These are phyloP conservation scores for Aureobasidium sp. DNA, from an alignment of 2,329 filamentous ascomycete species.

Conservation along the genomic window DNA sequence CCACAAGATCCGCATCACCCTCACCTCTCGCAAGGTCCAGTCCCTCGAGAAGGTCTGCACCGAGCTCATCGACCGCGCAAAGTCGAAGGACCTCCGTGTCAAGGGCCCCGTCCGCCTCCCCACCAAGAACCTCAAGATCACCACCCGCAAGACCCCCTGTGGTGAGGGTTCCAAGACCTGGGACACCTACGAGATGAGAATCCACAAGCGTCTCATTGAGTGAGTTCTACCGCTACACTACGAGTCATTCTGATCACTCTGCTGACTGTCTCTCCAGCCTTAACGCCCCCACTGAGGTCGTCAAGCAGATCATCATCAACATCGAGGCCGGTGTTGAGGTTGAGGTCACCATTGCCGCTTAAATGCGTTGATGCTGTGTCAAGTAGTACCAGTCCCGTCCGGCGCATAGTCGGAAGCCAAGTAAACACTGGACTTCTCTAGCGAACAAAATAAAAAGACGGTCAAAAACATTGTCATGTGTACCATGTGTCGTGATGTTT, in stretches of 20 bases:
- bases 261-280: constrained; percentile 46
- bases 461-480: background rate
- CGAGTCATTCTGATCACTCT: background rate
- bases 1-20: constrained; percentile 97
- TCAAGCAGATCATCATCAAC: constrained; percentile 96
- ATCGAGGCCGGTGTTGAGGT: constrained; percentile 91
- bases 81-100: constrained; percentile 95
- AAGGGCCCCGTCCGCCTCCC: constrained; percentile 97
- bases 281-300: constrained; percentile 93
- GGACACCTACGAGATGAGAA: constrained; percentile 98
- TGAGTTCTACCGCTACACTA: constrained; percentile 37
- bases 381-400: background rate
- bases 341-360: constrained; percentile 85
- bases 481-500: constrained; percentile 7
- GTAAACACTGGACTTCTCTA: constrained; percentile 4
- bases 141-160: constrained; percentile 97
- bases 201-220: constrained; percentile 96
- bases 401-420: constrained; percentile 4
- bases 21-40: constrained; percentile 89
- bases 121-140: constrained; percentile 94
- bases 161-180: constrained; percentile 99
- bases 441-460: constrained; percentile 13
- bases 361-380: constrained; percentile 28
- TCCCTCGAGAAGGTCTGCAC: constrained; percentile 96
- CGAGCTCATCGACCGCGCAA: constrained; percentile 97